Evolutionary conservation across 495 filamentous ascomycete genomes (phyloP).

Genomic region (Cairneyella variabilis): DNA sequence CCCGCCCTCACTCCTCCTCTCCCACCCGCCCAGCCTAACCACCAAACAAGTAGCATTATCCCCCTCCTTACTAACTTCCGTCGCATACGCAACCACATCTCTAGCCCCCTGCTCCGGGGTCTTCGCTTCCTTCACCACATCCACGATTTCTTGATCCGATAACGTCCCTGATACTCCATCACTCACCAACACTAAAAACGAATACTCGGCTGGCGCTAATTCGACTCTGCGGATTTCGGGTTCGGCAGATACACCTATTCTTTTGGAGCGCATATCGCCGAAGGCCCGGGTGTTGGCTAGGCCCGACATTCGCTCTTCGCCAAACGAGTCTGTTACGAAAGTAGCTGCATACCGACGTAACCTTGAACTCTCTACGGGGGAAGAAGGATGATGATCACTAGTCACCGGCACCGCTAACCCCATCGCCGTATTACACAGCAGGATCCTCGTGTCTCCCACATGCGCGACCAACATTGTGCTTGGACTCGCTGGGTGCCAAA

Average conservation of each 20-base stretch:
- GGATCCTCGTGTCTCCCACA: conserved; percentile 86
- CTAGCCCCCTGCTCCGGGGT: conserved; percentile 83
- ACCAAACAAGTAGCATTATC: conserved; percentile 97
- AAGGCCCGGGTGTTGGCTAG: conserved; percentile 93
- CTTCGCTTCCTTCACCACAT: conserved; percentile 86
- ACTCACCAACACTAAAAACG: conserved; percentile 80
- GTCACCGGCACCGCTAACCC: conserved; percentile 78
- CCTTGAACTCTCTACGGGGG: conserved; percentile 74
- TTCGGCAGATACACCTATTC: conserved; percentile 89
- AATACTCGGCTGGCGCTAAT: conserved; percentile 74
- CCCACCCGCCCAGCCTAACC: conserved; percentile 90
- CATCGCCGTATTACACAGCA: conserved; percentile 77
- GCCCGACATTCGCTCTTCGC: conserved; percentile 91
- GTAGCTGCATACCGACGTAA: conserved; percentile 80
- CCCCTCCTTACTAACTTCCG: conserved; percentile 73
- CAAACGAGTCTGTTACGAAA: conserved; percentile 93
- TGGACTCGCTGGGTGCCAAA: conserved; percentile 86
- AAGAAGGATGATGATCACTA: conserved; percentile 84
- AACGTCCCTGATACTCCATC: conserved; percentile 84
- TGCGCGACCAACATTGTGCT: conserved; percentile 84
- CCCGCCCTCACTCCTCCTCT: conserved; percentile 83
- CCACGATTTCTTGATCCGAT: conserved; percentile 89
- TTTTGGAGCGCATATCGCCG: conserved; percentile 86
- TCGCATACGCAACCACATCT: conserved; percentile 79
- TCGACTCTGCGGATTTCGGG: conserved; percentile 77